Evolutionary conservation across 345 rosid genomes (phyloP).

Genomic region (Ceriops zippeliana): DNA sequence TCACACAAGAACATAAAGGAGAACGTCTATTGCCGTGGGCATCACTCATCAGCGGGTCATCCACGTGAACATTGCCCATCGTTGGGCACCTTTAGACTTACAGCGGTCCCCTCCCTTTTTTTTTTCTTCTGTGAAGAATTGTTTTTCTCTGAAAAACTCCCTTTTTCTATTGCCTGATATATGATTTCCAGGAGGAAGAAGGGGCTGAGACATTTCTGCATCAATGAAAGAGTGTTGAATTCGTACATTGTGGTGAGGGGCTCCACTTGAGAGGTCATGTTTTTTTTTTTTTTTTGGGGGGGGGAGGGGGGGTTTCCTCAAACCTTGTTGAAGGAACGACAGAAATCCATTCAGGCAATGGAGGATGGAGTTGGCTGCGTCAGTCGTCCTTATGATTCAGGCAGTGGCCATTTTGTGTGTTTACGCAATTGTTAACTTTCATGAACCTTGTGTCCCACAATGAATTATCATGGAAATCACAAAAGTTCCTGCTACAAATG

Average conservation of each 20-base stretch:
- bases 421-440: too few relatives aligned
- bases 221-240: not conserved
- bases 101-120: not conserved
- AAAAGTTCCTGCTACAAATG: too few relatives aligned
- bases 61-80: conserved; percentile 20
- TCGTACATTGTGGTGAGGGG: not conserved
- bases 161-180: too few relatives aligned
- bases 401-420: too few relatives aligned
- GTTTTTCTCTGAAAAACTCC: too few relatives aligned
- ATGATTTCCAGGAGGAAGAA: too few relatives aligned
- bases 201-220: not conserved
- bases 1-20: not conserved
- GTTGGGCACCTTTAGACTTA: too few relatives aligned
- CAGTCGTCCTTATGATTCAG: too few relatives aligned
- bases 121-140: not conserved
- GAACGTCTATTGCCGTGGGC: conserved; percentile 19
- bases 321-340: not conserved
- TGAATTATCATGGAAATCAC: too few relatives aligned
- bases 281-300: not conserved
- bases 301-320: not conserved
- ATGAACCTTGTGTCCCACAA: too few relatives aligned
- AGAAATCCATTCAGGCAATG: not conserved
- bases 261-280: not conserved
- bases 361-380: not conserved
- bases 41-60: not conserved